Conservation (phyloP, 768 basidiomycete species). For the Rhodosporidiobolus sp. region DNA sequence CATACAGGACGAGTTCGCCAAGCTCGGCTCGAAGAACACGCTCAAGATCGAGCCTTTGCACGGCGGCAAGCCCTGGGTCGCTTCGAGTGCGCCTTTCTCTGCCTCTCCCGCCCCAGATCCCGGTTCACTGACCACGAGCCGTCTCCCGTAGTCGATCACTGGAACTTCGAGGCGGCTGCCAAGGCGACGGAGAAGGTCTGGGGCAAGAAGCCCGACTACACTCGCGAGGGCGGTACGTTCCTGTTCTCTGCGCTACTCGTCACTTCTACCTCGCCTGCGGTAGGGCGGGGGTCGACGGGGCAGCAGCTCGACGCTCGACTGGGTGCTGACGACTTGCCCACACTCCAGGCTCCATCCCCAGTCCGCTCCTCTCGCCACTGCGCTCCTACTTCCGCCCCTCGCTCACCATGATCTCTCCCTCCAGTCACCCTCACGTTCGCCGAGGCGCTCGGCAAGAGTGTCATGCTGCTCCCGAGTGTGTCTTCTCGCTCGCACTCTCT, state of each 20-base stretch:
- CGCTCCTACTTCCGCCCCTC: background rate
- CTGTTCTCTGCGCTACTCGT: conserved; percentile 49
- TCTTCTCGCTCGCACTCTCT: background rate
- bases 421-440: conserved; percentile 77
- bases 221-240: conserved; percentile 90
- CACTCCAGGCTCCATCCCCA: conserved; percentile 5
- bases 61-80: conserved; percentile 87
- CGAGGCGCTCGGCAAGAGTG: conserved; percentile 78
- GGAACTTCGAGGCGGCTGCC: conserved; percentile 87
- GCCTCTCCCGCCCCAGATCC: background rate
- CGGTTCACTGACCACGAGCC: background rate
- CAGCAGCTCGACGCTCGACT: too few relatives aligned
- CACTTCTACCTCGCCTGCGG: background rate
- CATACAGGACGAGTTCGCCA: conserved; percentile 65
- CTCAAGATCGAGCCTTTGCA: conserved; percentile 67
- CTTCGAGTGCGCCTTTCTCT: conserved; percentile 15
- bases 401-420: background rate
- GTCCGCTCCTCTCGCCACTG: background rate
- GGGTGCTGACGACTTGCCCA: too few relatives aligned
- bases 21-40: conserved; percentile 79
- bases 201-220: conserved; percentile 71
- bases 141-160: conserved; percentile 61
- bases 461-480: conserved; percentile 68
- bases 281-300: too few relatives aligned
- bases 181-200: conserved; percentile 58